These are phyloP conservation scores for Lachancea mirantina DNA, from an alignment of 805 yeast genomes.

Conservation along the genomic window DNA sequence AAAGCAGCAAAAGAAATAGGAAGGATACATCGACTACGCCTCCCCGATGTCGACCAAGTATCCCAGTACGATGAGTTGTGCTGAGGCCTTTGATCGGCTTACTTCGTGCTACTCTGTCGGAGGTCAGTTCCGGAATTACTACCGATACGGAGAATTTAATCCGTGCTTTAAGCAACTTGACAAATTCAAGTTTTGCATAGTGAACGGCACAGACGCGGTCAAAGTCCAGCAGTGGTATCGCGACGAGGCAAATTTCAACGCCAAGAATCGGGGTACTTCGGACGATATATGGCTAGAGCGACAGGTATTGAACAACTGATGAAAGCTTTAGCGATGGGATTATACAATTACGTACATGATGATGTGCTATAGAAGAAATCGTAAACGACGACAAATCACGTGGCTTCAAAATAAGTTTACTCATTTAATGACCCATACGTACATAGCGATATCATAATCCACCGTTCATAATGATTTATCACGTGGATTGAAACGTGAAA, in stretches of 20 bases:
- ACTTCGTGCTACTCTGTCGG: conserved; percentile 84
- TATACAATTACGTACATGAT: too few species aligned
- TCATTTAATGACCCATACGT: too few species aligned
- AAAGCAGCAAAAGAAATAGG: too few species aligned
- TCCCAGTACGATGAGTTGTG: conserved; percentile 54
- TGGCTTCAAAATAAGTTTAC: too few species aligned
- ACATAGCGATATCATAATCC: too few species aligned
- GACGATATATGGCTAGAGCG: conserved; percentile 74
- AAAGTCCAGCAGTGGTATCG: conserved; percentile 71
- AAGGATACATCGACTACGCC: not conserved
- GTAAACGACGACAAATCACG: too few species aligned
- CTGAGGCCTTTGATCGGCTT: conserved; percentile 81
- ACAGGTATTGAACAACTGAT: too few species aligned
- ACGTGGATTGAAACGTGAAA: too few species aligned
- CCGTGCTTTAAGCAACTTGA: conserved; percentile 62
- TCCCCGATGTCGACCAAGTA: conserved; percentile 19
- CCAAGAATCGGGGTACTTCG: conserved; percentile 61
- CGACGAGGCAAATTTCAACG: conserved; percentile 46
- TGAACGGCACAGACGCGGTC: conserved; percentile 44
- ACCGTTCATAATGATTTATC: too few species aligned
- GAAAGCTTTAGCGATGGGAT: too few species aligned
- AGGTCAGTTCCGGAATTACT: conserved; percentile 79
- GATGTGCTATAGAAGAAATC: too few species aligned
- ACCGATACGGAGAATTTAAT: conserved; percentile 73
- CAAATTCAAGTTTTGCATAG: conserved; percentile 75